Evolutionary conservation across 768 basidiomycete species (phyloP).

Genomic region (Pholiota microspora): DNA sequence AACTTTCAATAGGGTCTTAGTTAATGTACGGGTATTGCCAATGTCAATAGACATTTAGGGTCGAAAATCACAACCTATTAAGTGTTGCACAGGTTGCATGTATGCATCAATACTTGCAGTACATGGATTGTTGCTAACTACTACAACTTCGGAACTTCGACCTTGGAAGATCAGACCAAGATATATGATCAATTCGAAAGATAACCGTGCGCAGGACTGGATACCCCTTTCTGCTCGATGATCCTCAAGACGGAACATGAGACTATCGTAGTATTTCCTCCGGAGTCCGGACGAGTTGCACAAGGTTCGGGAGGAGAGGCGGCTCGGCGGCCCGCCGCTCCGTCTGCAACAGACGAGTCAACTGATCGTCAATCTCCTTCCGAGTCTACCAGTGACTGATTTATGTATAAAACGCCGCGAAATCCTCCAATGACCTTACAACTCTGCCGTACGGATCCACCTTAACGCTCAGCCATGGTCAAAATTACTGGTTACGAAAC

Average conservation of each 20-base stretch:
- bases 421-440: not conserved
- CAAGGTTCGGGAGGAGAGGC: not conserved
- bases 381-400: not conserved
- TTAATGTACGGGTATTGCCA: no score
- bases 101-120: no score
- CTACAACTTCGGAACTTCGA: no score
- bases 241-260: not conserved
- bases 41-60: no score
- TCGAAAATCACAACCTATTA: no score
- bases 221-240: not conserved
- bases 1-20: no score
- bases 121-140: no score
- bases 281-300: not conserved
- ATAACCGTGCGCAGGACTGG: not conserved
- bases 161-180: no score
- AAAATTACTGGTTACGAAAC: constrained; percentile 34
- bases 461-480: constrained; percentile 19
- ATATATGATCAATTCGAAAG: no score
- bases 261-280: not conserved
- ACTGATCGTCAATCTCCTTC: not conserved
- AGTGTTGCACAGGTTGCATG: no score
- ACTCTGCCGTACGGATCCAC: not conserved
- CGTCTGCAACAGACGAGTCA: not conserved
- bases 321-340: not conserved
- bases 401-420: not conserved